phyloP scores from a whole-genome alignment of 768 basidiomycete genomes.

The Kwoniella europaea region DNA sequence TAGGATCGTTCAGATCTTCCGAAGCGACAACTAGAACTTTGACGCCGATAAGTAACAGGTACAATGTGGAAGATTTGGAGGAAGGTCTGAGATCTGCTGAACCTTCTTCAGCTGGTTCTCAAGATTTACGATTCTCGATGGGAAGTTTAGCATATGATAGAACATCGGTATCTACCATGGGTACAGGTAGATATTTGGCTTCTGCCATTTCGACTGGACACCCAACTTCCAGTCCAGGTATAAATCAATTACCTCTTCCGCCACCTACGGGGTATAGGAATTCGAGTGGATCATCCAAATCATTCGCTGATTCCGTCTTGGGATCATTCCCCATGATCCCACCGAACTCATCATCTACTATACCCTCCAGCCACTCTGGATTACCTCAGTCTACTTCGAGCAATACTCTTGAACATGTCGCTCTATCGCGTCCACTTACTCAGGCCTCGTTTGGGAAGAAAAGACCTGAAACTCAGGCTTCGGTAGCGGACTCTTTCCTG shows the following conservation, averaged over 20 bases:
- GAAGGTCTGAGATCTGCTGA: slow-evolving; percentile 27
- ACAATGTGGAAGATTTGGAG: slow-evolving; percentile 17
- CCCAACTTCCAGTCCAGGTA: slow-evolving; percentile 1
- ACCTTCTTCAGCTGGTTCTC: slow-evolving; percentile 21
- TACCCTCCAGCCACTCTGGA: slow-evolving; percentile 1
- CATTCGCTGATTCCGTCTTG: slow-evolving; percentile 52
- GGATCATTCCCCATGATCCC: slow-evolving; percentile 57
- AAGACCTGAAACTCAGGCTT: slow-evolving; percentile 40
- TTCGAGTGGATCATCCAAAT: slow-evolving; percentile 41
- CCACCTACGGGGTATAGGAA: slow-evolving; percentile 28
- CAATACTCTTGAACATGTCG: slow-evolving; percentile 35
- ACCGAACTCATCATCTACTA: slow-evolving; percentile 19
- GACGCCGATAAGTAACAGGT: slow-evolving; percentile 24
- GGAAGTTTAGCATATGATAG: slow-evolving; percentile 48
- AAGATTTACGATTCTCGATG: slow-evolving; percentile 57
- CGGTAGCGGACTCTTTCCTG: slow-evolving; percentile 46
- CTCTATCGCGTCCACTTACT: slow-evolving; percentile 28
- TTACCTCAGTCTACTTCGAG: slow-evolving; percentile 44
- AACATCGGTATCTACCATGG: slow-evolving; percentile 43
- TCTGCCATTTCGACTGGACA: slow-evolving; percentile 19
- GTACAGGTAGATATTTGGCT: slow-evolving; percentile 42
- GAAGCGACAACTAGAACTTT: background rate
- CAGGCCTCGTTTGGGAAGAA: background rate
- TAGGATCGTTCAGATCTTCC: slow-evolving; percentile 1
- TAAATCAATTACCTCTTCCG: background rate